phyloP scores from a whole-genome alignment of 23 red algal genomes.

The Cyanidioschyzon merolae region DNA sequence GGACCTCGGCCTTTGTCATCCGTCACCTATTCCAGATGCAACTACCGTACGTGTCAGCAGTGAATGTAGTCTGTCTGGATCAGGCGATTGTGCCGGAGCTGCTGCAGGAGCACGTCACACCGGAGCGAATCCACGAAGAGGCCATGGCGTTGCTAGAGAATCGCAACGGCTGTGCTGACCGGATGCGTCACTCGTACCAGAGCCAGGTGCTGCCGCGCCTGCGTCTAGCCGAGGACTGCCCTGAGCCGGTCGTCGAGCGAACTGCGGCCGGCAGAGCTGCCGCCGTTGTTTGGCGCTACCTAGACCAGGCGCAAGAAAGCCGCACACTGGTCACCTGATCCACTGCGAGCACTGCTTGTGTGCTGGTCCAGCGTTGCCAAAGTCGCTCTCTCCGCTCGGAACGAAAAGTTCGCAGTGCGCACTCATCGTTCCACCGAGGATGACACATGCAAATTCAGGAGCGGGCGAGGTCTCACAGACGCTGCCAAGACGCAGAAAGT shows the following conservation, averaged over 20 bases:
- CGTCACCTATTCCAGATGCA: constrained; percentile 4
- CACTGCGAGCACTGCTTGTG: background rate
- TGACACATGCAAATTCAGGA: too few relatives aligned
- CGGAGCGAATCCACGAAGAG: background rate
- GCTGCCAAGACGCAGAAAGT: too few relatives aligned
- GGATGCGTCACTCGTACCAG: background rate
- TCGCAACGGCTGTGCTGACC: background rate
- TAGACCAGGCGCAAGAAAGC: background rate
- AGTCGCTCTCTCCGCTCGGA: too few relatives aligned
- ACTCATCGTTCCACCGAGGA: too few relatives aligned
- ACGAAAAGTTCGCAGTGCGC: too few relatives aligned
- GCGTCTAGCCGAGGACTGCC: background rate
- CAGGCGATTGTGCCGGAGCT: constrained; percentile 18
- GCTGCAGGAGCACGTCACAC: constrained; percentile 16
- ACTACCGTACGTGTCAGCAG: constrained; percentile 21
- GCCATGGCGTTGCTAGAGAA: constrained; percentile 1
- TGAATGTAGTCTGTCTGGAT: constrained; percentile 20
- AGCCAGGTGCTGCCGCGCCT: background rate
- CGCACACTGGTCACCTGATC: too few relatives aligned
- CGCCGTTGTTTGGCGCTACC: background rate
- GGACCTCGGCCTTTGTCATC: constrained; percentile 9
- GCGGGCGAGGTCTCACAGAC: too few relatives aligned
- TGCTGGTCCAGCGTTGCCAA: too few relatives aligned
- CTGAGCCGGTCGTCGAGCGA: background rate
- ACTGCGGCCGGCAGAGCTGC: background rate